Evolutionary conservation across 768 basidiomycete species (phyloP).

Genomic region (Hygrophorus russula): DNA sequence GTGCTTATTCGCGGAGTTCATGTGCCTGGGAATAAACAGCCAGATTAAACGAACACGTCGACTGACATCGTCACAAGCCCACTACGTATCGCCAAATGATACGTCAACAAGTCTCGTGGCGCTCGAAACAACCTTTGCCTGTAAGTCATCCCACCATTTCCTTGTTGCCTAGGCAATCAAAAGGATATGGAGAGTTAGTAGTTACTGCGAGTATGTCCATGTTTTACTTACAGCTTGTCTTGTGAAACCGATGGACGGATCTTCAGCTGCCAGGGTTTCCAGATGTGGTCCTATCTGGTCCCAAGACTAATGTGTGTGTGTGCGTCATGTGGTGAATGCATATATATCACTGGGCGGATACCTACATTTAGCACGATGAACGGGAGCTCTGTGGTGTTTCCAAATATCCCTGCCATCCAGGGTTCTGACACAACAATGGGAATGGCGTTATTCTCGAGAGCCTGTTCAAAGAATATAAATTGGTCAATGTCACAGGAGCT

Average conservation of each 20-base stretch:
- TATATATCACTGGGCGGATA: no score
- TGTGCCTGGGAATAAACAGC: no score
- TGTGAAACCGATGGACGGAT: neutral
- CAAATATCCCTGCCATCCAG: constrained; percentile 1
- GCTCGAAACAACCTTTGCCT: neutral
- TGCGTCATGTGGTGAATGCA: no score
- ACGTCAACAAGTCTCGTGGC: neutral
- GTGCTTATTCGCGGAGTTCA: no score
- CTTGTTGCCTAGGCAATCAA: neutral
- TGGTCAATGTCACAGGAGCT: neutral
- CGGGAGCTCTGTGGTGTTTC: neutral
- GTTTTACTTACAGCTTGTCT: neutral
- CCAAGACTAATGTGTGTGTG: neutral
- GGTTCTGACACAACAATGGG: constrained; percentile 2
- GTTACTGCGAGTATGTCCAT: neutral
- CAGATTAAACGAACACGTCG: no score
- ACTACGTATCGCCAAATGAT: neutral
- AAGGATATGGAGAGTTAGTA: neutral
- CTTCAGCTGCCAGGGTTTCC: neutral
- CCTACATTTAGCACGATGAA: constrained; percentile 5
- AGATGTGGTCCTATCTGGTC: constrained; percentile 1
- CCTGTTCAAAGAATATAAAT: neutral
- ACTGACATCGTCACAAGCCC: neutral
- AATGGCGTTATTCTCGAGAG: constrained; percentile 4
- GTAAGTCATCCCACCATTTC: constrained; percentile 1